Percentiles rank a stretch among this genome's conserved stretches.
Conservation (phyloP, 768 basidiomycete genomes). For the Tricholoma hemisulphureum region DNA sequence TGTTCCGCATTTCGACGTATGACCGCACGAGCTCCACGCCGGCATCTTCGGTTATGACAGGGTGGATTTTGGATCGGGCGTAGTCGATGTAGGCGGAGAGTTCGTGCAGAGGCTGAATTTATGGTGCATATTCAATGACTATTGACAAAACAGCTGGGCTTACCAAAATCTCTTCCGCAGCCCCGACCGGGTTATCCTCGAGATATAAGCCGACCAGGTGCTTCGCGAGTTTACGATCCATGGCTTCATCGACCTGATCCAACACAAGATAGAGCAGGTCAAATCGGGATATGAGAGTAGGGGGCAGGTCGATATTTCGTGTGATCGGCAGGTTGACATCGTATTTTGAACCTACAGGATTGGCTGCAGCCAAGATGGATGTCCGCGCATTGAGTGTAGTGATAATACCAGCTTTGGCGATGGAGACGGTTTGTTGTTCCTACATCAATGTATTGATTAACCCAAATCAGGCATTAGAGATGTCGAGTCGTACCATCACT, state of each 20-base stretch:
- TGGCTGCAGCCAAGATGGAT: constrained; percentile 95
- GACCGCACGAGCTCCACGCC: constrained; percentile 78
- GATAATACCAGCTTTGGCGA: constrained; percentile 98
- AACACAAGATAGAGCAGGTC: constrained; percentile 94
- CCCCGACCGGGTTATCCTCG: constrained; percentile 77
- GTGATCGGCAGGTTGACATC: constrained; percentile 90
- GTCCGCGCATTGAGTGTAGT: constrained; percentile 98
- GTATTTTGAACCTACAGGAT: constrained; percentile 95
- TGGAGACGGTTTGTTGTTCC: constrained; percentile 99
- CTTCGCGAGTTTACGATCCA: constrained; percentile 85
- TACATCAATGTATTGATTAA: constrained; percentile 27
- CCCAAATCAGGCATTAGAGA: neutral
- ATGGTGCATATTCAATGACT: neutral
- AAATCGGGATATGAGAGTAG: constrained; percentile 96
- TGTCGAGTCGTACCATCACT: constrained; percentile 71
- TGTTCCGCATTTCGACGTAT: constrained; percentile 93
- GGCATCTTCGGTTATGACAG: constrained; percentile 83
- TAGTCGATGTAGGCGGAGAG: constrained; percentile 95
- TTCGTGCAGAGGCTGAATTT: constrained; percentile 75
- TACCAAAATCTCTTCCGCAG: constrained; percentile 74
- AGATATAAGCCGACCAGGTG: constrained; percentile 93
- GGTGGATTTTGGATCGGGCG: constrained; percentile 82
- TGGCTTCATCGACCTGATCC: constrained; percentile 87
- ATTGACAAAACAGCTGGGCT: neutral
- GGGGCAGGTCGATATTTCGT: constrained; percentile 94